A percentile compares a stretch with the other conserved stretches of the same genome.
Conservation (phyloP, 1,284 basidiomycete genomes). For the Xerocomus amazonicus region DNA sequence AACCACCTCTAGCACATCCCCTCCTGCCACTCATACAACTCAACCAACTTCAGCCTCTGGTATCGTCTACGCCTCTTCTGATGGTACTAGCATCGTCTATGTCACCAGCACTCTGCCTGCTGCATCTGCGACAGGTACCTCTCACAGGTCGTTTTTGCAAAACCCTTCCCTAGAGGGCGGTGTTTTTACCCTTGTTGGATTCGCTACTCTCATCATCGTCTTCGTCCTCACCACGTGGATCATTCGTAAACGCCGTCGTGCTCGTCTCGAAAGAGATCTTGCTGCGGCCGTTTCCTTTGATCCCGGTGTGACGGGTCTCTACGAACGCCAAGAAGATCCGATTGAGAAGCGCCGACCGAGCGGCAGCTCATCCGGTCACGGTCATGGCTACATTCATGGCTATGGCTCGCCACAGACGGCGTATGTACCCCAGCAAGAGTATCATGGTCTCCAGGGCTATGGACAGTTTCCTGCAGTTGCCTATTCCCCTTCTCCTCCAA, state of each 20-base stretch:
- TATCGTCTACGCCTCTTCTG: slow-evolving; percentile 18
- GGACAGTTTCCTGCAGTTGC: slow-evolving; percentile 14
- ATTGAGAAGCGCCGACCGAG: slow-evolving; percentile 38
- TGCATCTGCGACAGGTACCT: slow-evolving; percentile 19
- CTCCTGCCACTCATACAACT: slow-evolving; percentile 6
- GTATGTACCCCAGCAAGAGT: slow-evolving; percentile 22
- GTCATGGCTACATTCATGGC: slow-evolving; percentile 20
- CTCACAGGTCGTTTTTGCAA: slow-evolving; percentile 47
- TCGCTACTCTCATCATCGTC: slow-evolving; percentile 48
- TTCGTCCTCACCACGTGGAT: slow-evolving; percentile 43
- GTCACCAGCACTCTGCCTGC: slow-evolving; percentile 23
- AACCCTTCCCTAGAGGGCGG: slow-evolving; percentile 59
- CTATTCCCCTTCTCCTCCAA: slow-evolving; percentile 9
- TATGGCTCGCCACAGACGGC: slow-evolving; percentile 14
- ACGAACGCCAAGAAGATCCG: slow-evolving; percentile 27
- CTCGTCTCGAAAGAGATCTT: slow-evolving; percentile 37
- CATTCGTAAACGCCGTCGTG: slow-evolving; percentile 48
- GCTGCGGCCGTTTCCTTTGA: slow-evolving; percentile 55
- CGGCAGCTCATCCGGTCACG: slow-evolving; percentile 35
- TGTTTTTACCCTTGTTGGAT: slow-evolving; percentile 52
- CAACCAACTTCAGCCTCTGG: slow-evolving; percentile 7
- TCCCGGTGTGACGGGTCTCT: slow-evolving; percentile 36
- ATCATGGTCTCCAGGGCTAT: slow-evolving; percentile 17
- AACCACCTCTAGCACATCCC: slow-evolving; percentile 2
- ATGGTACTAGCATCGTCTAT: slow-evolving; percentile 26